Conservation (phyloP, 169 alveolate genomes). For the Pseudocohnilembus persalinus region DNA sequence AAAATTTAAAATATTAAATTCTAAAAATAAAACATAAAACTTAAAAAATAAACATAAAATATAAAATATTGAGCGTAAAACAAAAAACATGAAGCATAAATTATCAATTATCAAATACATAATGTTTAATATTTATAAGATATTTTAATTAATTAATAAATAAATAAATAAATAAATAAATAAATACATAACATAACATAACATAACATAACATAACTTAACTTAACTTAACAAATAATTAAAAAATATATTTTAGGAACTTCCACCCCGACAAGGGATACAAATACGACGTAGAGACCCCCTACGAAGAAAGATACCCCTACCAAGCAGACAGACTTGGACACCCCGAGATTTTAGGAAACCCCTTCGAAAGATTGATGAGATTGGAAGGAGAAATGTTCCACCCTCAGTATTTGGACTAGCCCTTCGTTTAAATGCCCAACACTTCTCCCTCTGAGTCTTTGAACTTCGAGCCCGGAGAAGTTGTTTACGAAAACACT, state of each 20-base stretch:
- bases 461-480: conserved; percentile 73
- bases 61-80: too few species aligned
- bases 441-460: conserved; percentile 71
- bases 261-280: conserved; percentile 63
- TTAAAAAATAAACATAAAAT: too few species aligned
- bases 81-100: too few species aligned
- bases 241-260: conserved; percentile 38
- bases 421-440: conserved; percentile 74
- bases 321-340: conserved; percentile 78
- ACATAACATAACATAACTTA: too few species aligned
- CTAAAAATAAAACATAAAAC: too few species aligned
- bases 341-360: conserved; percentile 66
- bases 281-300: conserved; percentile 72
- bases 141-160: too few species aligned
- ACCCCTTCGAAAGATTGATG: conserved; percentile 58
- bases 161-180: too few species aligned
- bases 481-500: conserved; percentile 66
- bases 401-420: conserved; percentile 68
- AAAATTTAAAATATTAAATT: too few species aligned
- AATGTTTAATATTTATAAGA: too few species aligned
- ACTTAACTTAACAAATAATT: too few species aligned
- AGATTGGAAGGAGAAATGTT: conserved; percentile 70
- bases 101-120: too few species aligned
- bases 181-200: conserved; percentile 24
- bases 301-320: conserved; percentile 73